phyloP scores from a whole-genome alignment of 129 eudicot genomes.

The Arctium minus region DNA sequence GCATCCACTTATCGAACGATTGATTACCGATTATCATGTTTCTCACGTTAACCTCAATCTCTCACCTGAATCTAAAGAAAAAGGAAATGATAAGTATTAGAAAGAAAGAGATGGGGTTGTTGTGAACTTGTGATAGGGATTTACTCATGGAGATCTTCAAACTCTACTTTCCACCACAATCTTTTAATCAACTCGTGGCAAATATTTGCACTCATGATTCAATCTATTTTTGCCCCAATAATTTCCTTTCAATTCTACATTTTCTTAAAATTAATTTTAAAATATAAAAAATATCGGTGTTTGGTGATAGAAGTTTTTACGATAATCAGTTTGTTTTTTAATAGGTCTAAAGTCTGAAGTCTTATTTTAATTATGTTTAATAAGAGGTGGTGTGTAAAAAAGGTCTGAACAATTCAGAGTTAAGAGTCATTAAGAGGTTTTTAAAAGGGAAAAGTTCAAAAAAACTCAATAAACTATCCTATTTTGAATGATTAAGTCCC shows the following conservation, averaged over 20 bases:
- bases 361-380: no score
- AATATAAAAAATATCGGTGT: neutral
- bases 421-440: no score
- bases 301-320: neutral
- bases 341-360: no score
- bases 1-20: no score
- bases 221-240: neutral
- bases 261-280: neutral
- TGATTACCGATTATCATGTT: no score
- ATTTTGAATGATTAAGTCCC: no score
- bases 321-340: neutral
- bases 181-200: conserved; percentile 33
- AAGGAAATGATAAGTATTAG: neutral
- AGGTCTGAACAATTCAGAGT: no score
- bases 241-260: neutral
- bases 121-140: conserved; percentile 38
- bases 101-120: conserved; percentile 35
- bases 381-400: no score
- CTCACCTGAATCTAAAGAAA: neutral
- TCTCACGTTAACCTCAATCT: no score
- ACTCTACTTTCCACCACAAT: conserved; percentile 30
- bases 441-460: no score
- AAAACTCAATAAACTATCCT: no score
- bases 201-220: conserved; percentile 23
- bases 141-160: conserved; percentile 13